Conservation (phyloP, 257 asterid species). For the Solanum commersonii region DNA sequence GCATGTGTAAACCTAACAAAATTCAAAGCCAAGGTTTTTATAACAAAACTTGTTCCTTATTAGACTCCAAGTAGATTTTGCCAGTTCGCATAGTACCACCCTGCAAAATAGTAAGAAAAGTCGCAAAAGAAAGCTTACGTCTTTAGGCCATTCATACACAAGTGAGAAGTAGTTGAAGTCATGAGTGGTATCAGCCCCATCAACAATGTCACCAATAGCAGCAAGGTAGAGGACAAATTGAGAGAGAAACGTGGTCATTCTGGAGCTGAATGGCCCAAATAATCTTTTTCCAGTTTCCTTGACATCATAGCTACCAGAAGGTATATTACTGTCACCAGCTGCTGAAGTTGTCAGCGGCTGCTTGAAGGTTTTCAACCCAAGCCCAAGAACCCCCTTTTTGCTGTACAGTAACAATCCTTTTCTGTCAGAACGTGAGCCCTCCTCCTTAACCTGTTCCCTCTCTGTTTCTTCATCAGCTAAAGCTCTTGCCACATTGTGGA, state of each 20-base stretch:
- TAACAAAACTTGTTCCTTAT: not conserved
- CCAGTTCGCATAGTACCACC: not conserved
- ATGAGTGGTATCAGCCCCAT: constrained; percentile 98
- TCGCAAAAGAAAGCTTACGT: constrained; percentile 44
- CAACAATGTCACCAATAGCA: constrained; percentile 97
- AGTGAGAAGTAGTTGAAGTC: constrained; percentile 96
- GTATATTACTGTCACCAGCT: constrained; percentile 44
- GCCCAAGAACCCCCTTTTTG: constrained; percentile 70
- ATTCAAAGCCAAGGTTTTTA: not conserved
- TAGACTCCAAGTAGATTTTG: not conserved
- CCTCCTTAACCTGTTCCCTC: constrained; percentile 51
- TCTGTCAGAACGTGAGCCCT: constrained; percentile 50
- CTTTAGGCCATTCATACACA: constrained; percentile 97
- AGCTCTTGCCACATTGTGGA: constrained; percentile 95
- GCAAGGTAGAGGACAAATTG: constrained; percentile 95
- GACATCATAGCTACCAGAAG: constrained; percentile 59
- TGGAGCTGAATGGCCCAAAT: constrained; percentile 71
- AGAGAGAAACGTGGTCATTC: constrained; percentile 76
- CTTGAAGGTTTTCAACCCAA: constrained; percentile 67
- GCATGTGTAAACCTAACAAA: not conserved
- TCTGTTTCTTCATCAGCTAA: constrained; percentile 89
- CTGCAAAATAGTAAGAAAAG: not conserved
- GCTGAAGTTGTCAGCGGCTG: constrained; percentile 30
- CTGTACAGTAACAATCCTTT: constrained; percentile 39
- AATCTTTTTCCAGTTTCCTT: constrained; percentile 70